Percentiles rank a stretch among this genome's conserved stretches.
These are phyloP conservation scores for Coniochaeta ligniaria DNA, from an alignment of 2,329 filamentous ascomycete species.

Conservation along the genomic window DNA sequence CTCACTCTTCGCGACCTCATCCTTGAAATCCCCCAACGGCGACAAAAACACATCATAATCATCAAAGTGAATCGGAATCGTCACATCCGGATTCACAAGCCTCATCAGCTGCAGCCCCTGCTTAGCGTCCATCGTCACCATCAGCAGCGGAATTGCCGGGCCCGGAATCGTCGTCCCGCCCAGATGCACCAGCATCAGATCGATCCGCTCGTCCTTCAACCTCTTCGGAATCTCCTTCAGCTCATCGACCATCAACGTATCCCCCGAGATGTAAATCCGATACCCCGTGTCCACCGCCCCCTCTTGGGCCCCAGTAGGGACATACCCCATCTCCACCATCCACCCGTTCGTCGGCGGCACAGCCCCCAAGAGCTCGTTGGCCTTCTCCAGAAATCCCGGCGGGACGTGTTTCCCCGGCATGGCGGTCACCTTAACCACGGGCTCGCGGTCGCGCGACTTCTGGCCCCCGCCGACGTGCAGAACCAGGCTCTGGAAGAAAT, in stretches of 20 bases:
- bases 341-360: conserved; percentile 61
- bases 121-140: conserved; percentile 63
- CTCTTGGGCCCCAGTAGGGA: conserved; percentile 2
- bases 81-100: conserved; percentile 52
- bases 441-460: conserved; percentile 18
- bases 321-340: conserved; percentile 55
- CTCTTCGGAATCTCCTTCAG: conserved; percentile 51
- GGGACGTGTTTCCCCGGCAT: conserved; percentile 60
- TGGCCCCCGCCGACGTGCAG: conserved; percentile 21
- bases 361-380: conserved; percentile 30
- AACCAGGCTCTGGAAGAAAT: conserved; percentile 45
- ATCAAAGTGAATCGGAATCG: conserved; percentile 58
- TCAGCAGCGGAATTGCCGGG: conserved; percentile 49
- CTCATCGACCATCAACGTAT: conserved; percentile 57
- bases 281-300: conserved; percentile 36
- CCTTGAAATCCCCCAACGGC: conserved; percentile 53
- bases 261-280: conserved; percentile 59
- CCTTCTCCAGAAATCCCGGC: conserved; percentile 25
- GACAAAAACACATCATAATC: conserved; percentile 57
- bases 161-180: conserved; percentile 60
- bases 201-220: conserved; percentile 46
- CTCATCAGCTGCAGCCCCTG: conserved; percentile 54
- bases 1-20: conserved; percentile 43
- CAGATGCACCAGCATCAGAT: conserved; percentile 60
- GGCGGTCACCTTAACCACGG: conserved; percentile 49